A percentile compares a stretch with the other conserved stretches of the same genome.
Conservation (phyloP, 2,329 filamentous ascomycete species). For the Aureobasidium leucospermi region DNA sequence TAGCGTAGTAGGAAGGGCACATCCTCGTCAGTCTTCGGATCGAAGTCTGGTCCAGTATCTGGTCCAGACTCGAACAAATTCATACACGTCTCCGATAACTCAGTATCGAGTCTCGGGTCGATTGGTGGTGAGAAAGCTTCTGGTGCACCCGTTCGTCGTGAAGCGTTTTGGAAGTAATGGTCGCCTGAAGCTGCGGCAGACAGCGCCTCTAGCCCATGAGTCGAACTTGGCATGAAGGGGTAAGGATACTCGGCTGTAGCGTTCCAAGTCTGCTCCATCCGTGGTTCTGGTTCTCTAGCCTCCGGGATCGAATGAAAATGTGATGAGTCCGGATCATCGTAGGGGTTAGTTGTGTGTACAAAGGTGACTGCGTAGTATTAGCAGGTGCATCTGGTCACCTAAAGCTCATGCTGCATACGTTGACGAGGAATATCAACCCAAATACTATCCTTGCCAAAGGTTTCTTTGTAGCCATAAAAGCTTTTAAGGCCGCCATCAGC, state of each 20-base stretch:
- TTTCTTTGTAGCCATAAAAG: constrained; percentile 61
- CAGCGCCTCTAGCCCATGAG: constrained; percentile 47
- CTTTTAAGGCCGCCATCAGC: constrained; percentile 46
- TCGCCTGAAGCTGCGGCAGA: constrained; percentile 44
- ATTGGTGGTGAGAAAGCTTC: constrained; percentile 32
- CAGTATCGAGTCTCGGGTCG: constrained; percentile 32
- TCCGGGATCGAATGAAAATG: background rate
- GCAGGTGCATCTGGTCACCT: background rate
- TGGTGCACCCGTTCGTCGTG: constrained; percentile 18
- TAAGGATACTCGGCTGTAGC: background rate
- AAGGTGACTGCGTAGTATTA: constrained; percentile 45
- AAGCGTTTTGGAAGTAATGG: constrained; percentile 20
- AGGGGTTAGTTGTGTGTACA: constrained; percentile 55
- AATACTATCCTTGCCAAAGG: constrained; percentile 52
- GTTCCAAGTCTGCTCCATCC: background rate
- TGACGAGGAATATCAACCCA: constrained; percentile 57
- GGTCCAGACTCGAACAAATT: background rate
- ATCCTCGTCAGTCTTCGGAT: constrained; percentile 39
- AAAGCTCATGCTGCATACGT: constrained; percentile 30
- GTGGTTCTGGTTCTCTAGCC: background rate
- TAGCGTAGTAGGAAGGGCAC: constrained; percentile 52
- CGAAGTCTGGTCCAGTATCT: background rate
- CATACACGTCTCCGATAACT: background rate
- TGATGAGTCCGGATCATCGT: constrained; percentile 39
- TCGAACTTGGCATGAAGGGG: constrained; percentile 18